phyloP scores from a whole-genome alignment of 176 grass and related monocot genomes.

The Avena eriantha region DNA sequence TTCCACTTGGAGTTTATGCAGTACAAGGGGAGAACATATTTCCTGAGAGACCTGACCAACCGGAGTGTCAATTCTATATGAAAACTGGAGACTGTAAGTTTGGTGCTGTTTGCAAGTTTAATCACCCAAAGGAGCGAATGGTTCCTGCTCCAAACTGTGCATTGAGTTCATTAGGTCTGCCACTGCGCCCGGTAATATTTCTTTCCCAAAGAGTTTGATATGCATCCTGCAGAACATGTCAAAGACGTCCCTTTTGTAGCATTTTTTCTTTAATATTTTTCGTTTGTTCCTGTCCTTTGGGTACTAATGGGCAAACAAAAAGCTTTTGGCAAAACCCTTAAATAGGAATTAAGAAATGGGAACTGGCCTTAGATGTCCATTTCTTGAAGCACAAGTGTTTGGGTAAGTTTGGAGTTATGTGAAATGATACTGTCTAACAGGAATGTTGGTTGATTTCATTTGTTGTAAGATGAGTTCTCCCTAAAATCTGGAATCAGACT shows the following conservation, averaged over 20 bases:
- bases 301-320: constrained; percentile 15
- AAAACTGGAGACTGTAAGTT: constrained; percentile 97
- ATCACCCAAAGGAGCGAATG: constrained; percentile 86
- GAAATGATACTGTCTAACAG: constrained; percentile 4
- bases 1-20: constrained; percentile 69
- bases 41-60: constrained; percentile 93
- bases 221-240: background rate
- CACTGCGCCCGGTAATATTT: constrained; percentile 74
- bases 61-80: constrained; percentile 95
- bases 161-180: constrained; percentile 70
- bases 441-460: constrained; percentile 10
- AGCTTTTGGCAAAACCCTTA: background rate
- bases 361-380: background rate
- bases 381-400: background rate
- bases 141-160: constrained; percentile 78
- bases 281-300: constrained; percentile 14
- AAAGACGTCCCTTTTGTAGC: background rate
- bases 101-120: constrained; percentile 89
- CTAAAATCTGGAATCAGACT: constrained; percentile 1
- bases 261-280: background rate
- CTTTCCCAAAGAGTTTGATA: background rate
- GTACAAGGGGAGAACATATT: constrained; percentile 79
- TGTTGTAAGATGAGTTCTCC: background rate
- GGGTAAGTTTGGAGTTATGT: constrained; percentile 14
- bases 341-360: background rate